A percentile compares a stretch with the other conserved stretches of the same genome.
These are phyloP conservation scores for Colletotrichum lentis DNA, from an alignment of 2,329 filamentous ascomycete genomes.

Conservation along the genomic window DNA sequence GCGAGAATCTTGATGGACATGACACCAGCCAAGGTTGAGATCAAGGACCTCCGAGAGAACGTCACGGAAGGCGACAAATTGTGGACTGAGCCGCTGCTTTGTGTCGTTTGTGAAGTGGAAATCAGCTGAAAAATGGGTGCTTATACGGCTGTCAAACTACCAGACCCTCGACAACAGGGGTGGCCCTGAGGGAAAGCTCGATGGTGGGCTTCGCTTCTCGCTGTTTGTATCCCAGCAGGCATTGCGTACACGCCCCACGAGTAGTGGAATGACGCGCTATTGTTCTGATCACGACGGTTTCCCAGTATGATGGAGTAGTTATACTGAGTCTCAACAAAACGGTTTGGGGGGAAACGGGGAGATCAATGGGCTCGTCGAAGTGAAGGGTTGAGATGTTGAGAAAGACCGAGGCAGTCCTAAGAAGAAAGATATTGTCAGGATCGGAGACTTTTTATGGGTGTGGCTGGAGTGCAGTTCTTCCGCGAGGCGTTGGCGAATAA, in stretches of 20 bases:
- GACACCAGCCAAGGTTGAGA: constrained; percentile 59
- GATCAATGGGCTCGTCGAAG: background rate
- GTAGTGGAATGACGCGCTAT: constrained; percentile 6
- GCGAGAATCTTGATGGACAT: constrained; percentile 57
- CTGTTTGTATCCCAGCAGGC: constrained; percentile 31
- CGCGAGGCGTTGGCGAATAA: constrained; percentile 38
- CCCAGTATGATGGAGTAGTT: constrained; percentile 16
- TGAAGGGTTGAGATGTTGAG: background rate
- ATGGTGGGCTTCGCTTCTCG: constrained; percentile 31
- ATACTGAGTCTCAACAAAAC: constrained; percentile 1
- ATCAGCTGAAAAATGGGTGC: constrained; percentile 51
- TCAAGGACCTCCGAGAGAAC: constrained; percentile 59
- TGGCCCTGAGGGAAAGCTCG: background rate
- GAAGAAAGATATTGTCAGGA: background rate
- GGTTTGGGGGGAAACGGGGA: background rate
- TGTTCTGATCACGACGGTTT: constrained; percentile 20
- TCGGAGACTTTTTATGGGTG: constrained; percentile 13
- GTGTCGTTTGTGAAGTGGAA: constrained; percentile 58
- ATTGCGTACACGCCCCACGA: constrained; percentile 1
- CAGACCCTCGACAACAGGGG: background rate
- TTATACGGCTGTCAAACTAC: constrained; percentile 6
- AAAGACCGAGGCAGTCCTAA: background rate
- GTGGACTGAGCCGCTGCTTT: constrained; percentile 62
- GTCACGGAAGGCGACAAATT: constrained; percentile 59
- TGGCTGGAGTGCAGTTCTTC: constrained; percentile 26